Base-by-base conservation (phyloP, 495 filamentous ascomycete genomes). In the Xylaria telfairii region DNA sequence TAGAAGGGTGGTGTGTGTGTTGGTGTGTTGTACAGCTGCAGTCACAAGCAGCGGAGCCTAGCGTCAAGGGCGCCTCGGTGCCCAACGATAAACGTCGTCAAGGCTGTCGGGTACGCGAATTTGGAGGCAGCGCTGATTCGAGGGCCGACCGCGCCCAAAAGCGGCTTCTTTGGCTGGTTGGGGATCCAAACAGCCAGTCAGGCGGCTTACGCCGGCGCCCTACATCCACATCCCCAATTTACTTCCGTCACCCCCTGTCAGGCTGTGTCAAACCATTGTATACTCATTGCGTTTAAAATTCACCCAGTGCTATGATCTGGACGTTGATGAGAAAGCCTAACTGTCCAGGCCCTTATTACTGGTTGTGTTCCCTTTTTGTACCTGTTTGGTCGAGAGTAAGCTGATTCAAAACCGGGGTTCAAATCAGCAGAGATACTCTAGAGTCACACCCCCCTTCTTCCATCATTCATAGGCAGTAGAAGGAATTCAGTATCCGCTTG, bases 21-120 rank as follows among this genome's bases (percentile, higher is more conserved):
- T 79, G 83, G 82, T 84, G 83, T 79, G 83, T 84, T 85, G 83
- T 85, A 80, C 83, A 84, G 80, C 74, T 65, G 63, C 77, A 75
- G 67, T 74, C 78, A 74, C 77, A 74, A 72, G 69, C 64, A 74
- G 72, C 81, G 82, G 81, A 80, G 80, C 78, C 79, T 75, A 81
- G 80, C 76, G 79, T 80, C 78, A 81, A 81, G 65, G 76, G 78
- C 80, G 81, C 75, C 77, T 80, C 81, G 78, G 71, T 86, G 84
- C 83, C 84, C 82, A 85, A 86, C 84, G 72, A 75, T 69, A 75
- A 67, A 71, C 72, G 42, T 68, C 68, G 61, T 75, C 73, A 73
- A 77, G 75, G 76, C 72, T 77, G 76, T 69, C 73, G 73, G 69
- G 70, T 74, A 37, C 73, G 70, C 73, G 71, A 64, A 60, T 62